Percentiles rank a stretch among this genome's conserved stretches.
Conservation (phyloP, 202 grass and related monocot genomes). For the Setaria italica region DNA sequence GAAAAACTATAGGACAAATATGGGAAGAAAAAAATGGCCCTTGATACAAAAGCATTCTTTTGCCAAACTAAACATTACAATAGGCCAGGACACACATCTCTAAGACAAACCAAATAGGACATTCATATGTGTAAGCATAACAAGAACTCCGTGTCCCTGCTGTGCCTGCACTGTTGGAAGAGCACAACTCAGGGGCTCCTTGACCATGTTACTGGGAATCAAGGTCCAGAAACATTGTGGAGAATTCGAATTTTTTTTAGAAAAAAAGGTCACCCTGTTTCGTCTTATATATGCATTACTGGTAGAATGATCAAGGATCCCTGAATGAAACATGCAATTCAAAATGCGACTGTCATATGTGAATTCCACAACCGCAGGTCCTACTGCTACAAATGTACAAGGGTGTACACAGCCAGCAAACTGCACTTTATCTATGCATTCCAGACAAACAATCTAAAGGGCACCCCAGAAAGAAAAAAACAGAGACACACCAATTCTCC, state of each 20-base stretch:
- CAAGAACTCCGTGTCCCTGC: not conserved
- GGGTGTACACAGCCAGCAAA: not conserved
- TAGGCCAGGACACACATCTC: not conserved
- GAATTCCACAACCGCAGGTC: not conserved
- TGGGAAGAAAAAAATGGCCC: not conserved
- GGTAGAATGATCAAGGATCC: not conserved
- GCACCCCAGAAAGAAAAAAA: not conserved
- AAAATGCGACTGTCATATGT: not conserved
- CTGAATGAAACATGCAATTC: not conserved
- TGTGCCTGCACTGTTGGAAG: not conserved
- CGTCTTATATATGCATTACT: not conserved
- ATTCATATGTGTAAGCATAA: not conserved
- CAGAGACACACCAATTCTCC: not conserved
- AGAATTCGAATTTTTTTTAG: not conserved
- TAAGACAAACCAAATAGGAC: not conserved
- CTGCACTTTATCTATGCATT: not conserved
- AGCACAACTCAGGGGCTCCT: not conserved
- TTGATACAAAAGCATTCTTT: slow-evolving; percentile 4
- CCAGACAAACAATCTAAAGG: slow-evolving; percentile 4
- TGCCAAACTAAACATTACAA: not conserved
- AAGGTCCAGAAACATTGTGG: not conserved
- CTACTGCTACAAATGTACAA: not conserved
- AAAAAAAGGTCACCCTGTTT: not conserved
- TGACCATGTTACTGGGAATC: not conserved
- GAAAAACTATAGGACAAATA: not conserved